Percentiles rank a stretch among this genome's conserved stretches.
These are phyloP conservation scores for Rhododendron henanense DNA, from an alignment of 148 eudicot genomes.

Conservation along the genomic window DNA sequence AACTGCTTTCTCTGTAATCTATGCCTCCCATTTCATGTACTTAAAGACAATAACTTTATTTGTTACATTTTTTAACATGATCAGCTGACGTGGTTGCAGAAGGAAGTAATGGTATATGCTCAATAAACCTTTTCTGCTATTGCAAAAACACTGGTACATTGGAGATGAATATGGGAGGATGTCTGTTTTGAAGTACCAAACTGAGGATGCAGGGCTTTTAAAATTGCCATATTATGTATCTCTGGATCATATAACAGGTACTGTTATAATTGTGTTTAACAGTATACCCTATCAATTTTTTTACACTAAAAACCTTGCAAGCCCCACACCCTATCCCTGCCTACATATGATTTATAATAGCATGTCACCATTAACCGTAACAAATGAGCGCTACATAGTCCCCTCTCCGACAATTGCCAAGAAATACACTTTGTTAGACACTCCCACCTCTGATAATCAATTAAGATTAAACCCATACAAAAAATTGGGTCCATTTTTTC, in stretches of 20 bases:
- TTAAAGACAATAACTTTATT: background rate
- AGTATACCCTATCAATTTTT: too few species aligned
- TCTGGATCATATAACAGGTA: conserved; percentile 28
- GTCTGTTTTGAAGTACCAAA: conserved; percentile 33
- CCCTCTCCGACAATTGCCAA: too few species aligned
- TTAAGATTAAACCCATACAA: too few species aligned
- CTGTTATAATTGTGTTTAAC: background rate
- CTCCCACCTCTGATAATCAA: too few species aligned
- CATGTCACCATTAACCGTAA: too few species aligned
- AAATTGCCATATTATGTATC: conserved; percentile 29
- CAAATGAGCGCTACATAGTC: too few species aligned
- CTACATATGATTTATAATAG: too few species aligned
- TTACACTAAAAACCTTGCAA: too few species aligned
- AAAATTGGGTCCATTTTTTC: too few species aligned
- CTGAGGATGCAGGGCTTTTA: conserved; percentile 27
- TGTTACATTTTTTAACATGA: background rate
- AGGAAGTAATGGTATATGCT: conserved; percentile 6
- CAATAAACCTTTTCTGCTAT: background rate
- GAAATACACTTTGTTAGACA: too few species aligned
- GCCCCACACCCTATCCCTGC: too few species aligned
- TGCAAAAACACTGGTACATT: conserved; percentile 28
- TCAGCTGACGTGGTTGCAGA: conserved; percentile 6
- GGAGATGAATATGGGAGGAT: conserved; percentile 41
- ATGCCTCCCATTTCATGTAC: conserved; percentile 44
- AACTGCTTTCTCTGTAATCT: conserved; percentile 44